Base-by-base conservation (phyloP, 2,329 filamentous ascomycete species). In the Bimuria novae-zelandiae region DNA sequence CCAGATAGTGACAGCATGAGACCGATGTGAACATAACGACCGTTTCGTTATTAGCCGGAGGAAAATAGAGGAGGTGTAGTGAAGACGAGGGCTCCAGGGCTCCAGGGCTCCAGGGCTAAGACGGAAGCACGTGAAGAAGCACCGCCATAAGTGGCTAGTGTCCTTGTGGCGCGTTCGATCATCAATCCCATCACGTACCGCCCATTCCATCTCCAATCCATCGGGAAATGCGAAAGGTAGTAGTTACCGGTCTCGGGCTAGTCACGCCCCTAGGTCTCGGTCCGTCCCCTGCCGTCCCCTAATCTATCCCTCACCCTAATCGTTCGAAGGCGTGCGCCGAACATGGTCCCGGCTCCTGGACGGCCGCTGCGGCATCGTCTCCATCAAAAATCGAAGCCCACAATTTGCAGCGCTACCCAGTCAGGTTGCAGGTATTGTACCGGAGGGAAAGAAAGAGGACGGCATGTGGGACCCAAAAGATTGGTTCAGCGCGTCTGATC, bases 291-390 rank as follows among this genome's bases (percentile, higher is more conserved):
- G 3, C 30, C 14, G 12, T 33, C 41, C 35, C 25, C 11, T 8
- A n/a, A 17, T 27, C 29, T 11, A 7, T 43, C n/a, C 29, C 16
- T 50, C 62, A 29, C 56, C 23, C 39, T 55, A 23, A 55, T 32
- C 12, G 2, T 23, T 3, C 35, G 16, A 52, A 86, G 84, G 92
- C 56, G 81, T 89, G 58, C 85, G 84, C 60, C 84, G 79, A 51
- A 90, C 90, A 55, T 99, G 94, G 94, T 82, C 78, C 55, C 87
- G 89, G 48, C 84, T 99, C 36, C 74, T 97, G 25, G 85, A 89
- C 36, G 86, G 90, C 39, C 81, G 92, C 33, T 92, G 88, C 56
- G 94, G 92, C 59, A 85, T 99, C 64, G 82, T 86, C 52, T 93
- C 89, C 63, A 82, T 94, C 47, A 82, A 82, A 52, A 73, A 83